Base-by-base conservation (phyloP, 768 basidiomycete species). In the Mycena kentingensis region DNA sequence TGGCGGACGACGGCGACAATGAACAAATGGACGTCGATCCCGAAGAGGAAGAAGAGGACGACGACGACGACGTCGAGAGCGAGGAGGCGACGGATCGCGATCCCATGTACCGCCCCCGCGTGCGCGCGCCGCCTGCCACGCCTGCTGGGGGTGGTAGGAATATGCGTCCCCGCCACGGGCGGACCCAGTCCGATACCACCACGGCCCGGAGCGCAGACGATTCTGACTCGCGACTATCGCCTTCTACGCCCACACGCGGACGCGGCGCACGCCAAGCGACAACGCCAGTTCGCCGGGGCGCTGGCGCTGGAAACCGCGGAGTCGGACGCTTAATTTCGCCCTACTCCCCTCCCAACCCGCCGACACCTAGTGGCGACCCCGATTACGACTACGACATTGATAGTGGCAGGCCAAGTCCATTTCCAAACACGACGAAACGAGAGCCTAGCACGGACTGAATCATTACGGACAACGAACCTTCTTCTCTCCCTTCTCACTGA, bases 11-110 rank as follows among this genome's bases (percentile, higher is more conserved):
- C 31, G 31, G 8, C 10, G 31, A 32, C 31, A 12, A 42, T 5
- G 22, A 24, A 26, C 22, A 25, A n/a, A 24, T 5, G 5, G 41
- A 42, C 11, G 13, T 5, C 13, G 41, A 42, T 12, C 6, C 6
- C 12, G 41, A 42, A 22, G 22, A 42, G 6, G 22, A 42, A 32
- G 10, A 32, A 8, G 41, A 42, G 5, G 41, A 27, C 25, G 25
- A 27, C 41, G 41, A 42, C 11, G 11, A 24, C 22, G 41, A 42
- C n/a, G 22, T 26, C 13, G 41, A 42, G 41, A 42, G 41, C 25
- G 41, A 42, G n/a, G 41, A 42, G 41, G 41, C 41, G 7, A 42
- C 24, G 12, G 41, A 42, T 42, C n/a, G n/a, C n/a, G 41, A 19
- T 21, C 37, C 37, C 8, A n/a, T n/a, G n/a, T 42, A 42, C 26